Evolutionary conservation across 495 filamentous ascomycete genomes (phyloP).

Genomic region (Neurospora hispaniola): DNA sequence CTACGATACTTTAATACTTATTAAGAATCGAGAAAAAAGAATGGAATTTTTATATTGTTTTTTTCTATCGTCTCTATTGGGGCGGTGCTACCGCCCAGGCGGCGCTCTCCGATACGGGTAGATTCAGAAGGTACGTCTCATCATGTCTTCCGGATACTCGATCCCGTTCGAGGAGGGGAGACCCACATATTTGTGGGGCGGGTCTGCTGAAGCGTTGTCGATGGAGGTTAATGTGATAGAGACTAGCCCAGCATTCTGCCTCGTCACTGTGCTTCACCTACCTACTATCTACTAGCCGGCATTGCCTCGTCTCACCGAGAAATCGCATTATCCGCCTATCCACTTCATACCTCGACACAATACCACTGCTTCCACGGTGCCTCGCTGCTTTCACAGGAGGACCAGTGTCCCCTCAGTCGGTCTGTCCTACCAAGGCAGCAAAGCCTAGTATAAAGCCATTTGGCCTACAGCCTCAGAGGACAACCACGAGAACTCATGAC

Average conservation of each 20-base stretch:
- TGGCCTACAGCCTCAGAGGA: not conserved
- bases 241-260: not conserved
- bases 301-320: not conserved
- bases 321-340: not conserved
- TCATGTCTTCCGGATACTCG: no score
- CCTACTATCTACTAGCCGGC: not conserved
- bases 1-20: no score
- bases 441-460: not conserved
- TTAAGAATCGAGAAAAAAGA: no score
- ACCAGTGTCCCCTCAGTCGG: not conserved
- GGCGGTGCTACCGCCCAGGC: no score
- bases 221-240: no score
- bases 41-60: no score
- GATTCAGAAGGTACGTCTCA: no score
- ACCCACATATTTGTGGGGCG: no score
- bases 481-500: not conserved
- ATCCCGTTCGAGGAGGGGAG: no score
- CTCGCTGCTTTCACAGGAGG: not conserved
- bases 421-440: not conserved
- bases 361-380: not conserved
- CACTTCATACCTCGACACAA: not conserved
- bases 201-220: no score
- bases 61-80: no score
- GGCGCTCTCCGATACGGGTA: no score
- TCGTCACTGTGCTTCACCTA: not conserved